phyloP scores from a whole-genome alignment of 192 early-diverging fungal species.

The Coemansia sp. region DNA sequence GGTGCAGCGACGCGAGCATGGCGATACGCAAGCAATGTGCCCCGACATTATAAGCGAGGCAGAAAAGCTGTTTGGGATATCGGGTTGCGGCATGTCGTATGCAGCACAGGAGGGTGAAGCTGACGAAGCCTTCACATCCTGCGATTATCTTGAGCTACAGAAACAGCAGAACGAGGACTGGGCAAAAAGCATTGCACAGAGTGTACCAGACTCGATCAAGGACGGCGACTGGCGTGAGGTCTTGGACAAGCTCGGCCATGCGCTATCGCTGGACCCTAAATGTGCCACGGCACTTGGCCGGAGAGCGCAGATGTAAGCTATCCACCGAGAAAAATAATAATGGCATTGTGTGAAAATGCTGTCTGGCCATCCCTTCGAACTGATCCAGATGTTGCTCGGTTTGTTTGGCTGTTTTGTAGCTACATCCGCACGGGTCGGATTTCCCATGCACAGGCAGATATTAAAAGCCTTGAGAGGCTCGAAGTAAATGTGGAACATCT shows the following conservation, averaged over 20 bases:
- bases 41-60: conserved; percentile 19
- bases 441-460: conserved; percentile 8
- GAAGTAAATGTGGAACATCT: neutral
- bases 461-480: conserved; percentile 1
- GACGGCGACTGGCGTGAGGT: neutral
- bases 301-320: conserved; percentile 22
- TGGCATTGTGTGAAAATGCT: neutral
- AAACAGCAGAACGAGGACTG: conserved; percentile 23
- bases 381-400: neutral
- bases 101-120: neutral
- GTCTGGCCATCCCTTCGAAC: neutral
- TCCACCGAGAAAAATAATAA: neutral
- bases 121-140: neutral
- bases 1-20: conserved; percentile 16
- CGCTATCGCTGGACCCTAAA: conserved; percentile 16
- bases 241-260: conserved; percentile 19
- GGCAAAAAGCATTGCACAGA: conserved; percentile 26
- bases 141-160: conserved; percentile 13
- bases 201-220: conserved; percentile 6
- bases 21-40: conserved; percentile 14
- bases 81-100: neutral
- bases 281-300: conserved; percentile 11
- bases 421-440: conserved; percentile 6
- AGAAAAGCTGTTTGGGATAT: conserved; percentile 25
- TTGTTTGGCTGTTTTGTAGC: conserved; percentile 1